Base-by-base conservation (phyloP, 2,329 filamentous ascomycete genomes). In the Venturia oleaginea region DNA sequence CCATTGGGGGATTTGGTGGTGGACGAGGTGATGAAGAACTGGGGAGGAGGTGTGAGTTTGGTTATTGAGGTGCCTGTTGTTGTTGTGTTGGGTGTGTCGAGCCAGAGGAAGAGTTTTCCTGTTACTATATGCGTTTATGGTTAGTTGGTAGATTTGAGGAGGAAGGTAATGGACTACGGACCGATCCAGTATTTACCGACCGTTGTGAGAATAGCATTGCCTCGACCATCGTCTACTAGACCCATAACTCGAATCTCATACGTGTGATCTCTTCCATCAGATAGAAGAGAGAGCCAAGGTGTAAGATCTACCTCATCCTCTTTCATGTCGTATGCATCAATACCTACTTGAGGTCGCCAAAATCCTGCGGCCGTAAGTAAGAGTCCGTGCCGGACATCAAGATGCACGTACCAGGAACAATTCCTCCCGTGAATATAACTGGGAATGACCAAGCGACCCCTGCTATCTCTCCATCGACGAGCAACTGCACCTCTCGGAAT, bases 221-320 rank as follows among this genome's bases (percentile, higher is more conserved):
- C 83, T 0, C 80, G 82, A 1, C 78, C 79, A 64, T 82, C 76
- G 60, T 54, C 40, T 32, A 17, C 60, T 7, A 92, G 76, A 0
- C 89, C 89, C 0, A 81, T 80, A 4, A 94, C 81, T 24, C 80
- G 78, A 61, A 95, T 85, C 63, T 84, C 82, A 70, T 93, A 90
- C 0, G 77, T 84, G 72, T 93, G 89, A 6, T 79, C 68, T 2
- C 77, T 69, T 0, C 86, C 87, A 69, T 92, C 86, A 67, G 83
- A 86, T 0, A 94, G 79, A 1, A 88, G 65, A 0, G 88, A 84
- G 2, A 94, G 78, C 79, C 88, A 94, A 0, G 90, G 86, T 1
- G 89, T 88, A 59, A 95, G 85, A 70, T 95, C 91, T 67, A 95
- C 90, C 72, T 94, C 88, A 67, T 91, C 86, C 72, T 94, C 90